phyloP scores from a whole-genome alignment of 2,329 filamentous ascomycete species.

The Pezicula rhizophila region DNA sequence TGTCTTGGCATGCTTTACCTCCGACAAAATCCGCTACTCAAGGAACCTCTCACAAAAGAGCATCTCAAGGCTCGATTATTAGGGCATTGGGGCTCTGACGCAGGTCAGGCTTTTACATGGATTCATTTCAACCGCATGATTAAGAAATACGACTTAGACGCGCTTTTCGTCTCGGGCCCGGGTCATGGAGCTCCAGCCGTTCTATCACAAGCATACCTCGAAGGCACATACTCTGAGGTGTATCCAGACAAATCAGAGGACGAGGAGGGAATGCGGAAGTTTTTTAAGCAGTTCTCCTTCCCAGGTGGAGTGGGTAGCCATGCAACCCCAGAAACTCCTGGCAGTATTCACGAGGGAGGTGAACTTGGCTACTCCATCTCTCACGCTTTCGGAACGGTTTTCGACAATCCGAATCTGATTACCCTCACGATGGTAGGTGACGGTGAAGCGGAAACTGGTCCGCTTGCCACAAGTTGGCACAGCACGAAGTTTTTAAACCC shows the following conservation, averaged over 20 bases:
- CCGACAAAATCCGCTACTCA: constrained; percentile 65
- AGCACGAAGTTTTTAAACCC: constrained; percentile 79
- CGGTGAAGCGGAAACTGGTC: constrained; percentile 76
- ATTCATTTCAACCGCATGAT: constrained; percentile 79
- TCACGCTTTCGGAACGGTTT: constrained; percentile 72
- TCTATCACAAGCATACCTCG: constrained; percentile 70
- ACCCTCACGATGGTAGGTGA: constrained; percentile 74
- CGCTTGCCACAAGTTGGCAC: constrained; percentile 74
- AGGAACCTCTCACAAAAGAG: constrained; percentile 60
- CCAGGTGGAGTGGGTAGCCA: constrained; percentile 74
- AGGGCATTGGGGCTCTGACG: constrained; percentile 74
- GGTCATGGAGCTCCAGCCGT: constrained; percentile 68
- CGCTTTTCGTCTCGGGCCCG: constrained; percentile 15
- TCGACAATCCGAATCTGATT: constrained; percentile 69
- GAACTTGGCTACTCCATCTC: constrained; percentile 78
- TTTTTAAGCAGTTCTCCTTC: constrained; percentile 82
- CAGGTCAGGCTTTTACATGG: constrained; percentile 76
- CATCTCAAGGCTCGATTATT: constrained; percentile 70
- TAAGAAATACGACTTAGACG: constrained; percentile 71
- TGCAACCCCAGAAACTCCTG: constrained; percentile 72
- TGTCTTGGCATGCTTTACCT: constrained; percentile 78
- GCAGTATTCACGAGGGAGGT: constrained; percentile 71
- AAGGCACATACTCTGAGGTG: constrained; percentile 71
- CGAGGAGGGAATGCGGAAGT: constrained; percentile 61
- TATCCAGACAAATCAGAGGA: constrained; percentile 70